These are phyloP conservation scores for Aspergillus diversus DNA, from an alignment of 495 filamentous ascomycete genomes.

Conservation along the genomic window DNA sequence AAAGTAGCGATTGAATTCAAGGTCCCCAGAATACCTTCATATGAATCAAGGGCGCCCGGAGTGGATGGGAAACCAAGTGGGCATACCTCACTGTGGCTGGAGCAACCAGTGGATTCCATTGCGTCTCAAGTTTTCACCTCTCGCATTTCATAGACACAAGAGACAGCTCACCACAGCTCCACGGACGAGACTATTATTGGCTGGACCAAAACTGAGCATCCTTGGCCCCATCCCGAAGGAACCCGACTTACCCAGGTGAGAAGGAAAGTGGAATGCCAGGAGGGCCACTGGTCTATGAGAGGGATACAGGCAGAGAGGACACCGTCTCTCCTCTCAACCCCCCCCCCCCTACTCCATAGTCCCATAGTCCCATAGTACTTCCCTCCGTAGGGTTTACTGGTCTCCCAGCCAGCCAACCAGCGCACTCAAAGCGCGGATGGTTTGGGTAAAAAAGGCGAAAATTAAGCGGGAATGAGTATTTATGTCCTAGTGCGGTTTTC, in stretches of 20 bases:
- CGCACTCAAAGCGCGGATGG: conserved; percentile 43
- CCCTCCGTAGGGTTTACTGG: conserved; percentile 39
- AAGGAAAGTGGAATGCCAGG: conserved; percentile 14
- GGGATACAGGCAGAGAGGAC: conserved; percentile 7
- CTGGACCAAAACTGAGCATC: conserved; percentile 19
- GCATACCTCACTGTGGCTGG: conserved; percentile 19
- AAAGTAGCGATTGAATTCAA: background rate
- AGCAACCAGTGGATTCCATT: conserved; percentile 27
- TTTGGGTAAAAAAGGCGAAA: conserved; percentile 47
- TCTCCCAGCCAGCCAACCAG: conserved; percentile 25
- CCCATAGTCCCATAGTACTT: background rate
- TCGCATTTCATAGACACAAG: conserved; percentile 11
- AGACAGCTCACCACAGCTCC: conserved; percentile 25
- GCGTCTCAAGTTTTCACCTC: conserved; percentile 9
- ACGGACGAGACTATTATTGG: conserved; percentile 26
- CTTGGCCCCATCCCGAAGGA: conserved; percentile 32
- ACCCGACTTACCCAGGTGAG: conserved; percentile 26
- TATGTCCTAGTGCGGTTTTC: conserved; percentile 44
- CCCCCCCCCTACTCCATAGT: conserved; percentile 10
- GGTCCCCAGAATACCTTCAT: background rate
- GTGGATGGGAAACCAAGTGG: conserved; percentile 20
- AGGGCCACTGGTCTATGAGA: conserved; percentile 11
- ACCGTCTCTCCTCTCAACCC: background rate
- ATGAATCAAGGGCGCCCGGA: conserved; percentile 6
- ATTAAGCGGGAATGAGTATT: conserved; percentile 50